Base-by-base conservation (phyloP, 73 alveolate species). In the Blepharisma japonicum region DNA sequence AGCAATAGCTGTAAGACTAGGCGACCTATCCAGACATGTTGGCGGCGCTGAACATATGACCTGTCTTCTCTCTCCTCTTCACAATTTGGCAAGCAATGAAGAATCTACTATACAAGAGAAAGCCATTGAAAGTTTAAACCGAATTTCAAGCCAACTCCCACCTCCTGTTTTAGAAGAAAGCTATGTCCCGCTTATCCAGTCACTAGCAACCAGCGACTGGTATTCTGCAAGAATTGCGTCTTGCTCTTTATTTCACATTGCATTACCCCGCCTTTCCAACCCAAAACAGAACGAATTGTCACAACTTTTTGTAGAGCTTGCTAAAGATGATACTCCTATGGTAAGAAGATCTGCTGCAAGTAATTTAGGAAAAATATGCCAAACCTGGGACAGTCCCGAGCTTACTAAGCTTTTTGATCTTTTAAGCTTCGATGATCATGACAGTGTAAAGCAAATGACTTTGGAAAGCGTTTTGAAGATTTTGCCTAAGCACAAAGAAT, bases 271-370 rank as follows among this genome's bases (percentile, higher is more conserved):
- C 20, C 91, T 88, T 42, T 81, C 79, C 68, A 79, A 81, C 68
- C 80, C 71, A 68, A 76, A 77, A 74, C 74, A 61, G 46, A 14
- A 61, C 18, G 74, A 61, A 61, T 53, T 89, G 8, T 71, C 86
- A 66, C 68, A 79, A 55, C 86, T 81, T 68, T 89, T 94, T 61
- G 81, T 84, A 53, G 86, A 90, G 50, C 89, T 94, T 6, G 90
- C 84, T 50, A 87, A 86, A 56, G 98, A 94, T 72, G 95, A 86
- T 71, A 91, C 96, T 53, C 94, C 96, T 68, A 91, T 90, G 95
- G 98, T 94, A 6, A 89, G 97, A 70, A 86, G 98, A 55, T 93
- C 97, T 0, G 87, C 90, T 1, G 96, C 98, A 7, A 25, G 18
- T 5, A 61, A 61, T 61, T 20, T 61, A 25, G 47, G 74, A n/a